Evolutionary conservation across 352 stramenopile genomes (phyloP).

Genomic region (Phytophthora crassamura): DNA sequence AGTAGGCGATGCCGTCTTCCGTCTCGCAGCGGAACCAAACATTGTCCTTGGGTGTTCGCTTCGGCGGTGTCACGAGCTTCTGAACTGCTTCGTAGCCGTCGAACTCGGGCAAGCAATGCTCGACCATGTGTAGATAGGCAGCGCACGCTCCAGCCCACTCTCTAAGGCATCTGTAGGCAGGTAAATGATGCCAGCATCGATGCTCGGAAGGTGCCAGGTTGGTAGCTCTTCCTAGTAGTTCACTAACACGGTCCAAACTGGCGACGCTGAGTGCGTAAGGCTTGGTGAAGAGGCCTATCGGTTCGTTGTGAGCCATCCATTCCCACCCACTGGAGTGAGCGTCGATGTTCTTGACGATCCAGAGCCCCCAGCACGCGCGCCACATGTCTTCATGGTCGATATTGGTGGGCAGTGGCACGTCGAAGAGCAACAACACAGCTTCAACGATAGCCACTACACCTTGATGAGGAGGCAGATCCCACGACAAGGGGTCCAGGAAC

Average conservation of each 20-base stretch:
- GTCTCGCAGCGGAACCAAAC: constrained; percentile 69
- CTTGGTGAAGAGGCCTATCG: constrained; percentile 74
- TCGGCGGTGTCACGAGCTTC: constrained; percentile 51
- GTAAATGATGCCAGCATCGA: constrained; percentile 63
- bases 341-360: constrained; percentile 85
- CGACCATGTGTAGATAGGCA: constrained; percentile 63
- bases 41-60: constrained; percentile 58
- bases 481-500: constrained; percentile 71
- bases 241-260: constrained; percentile 47
- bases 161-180: constrained; percentile 55
- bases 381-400: constrained; percentile 48
- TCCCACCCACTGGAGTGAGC: constrained; percentile 67
- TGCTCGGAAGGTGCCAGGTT: constrained; percentile 31
- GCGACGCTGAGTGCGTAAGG: constrained; percentile 56
- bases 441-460: constrained; percentile 54
- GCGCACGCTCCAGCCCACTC: constrained; percentile 58
- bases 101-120: constrained; percentile 59
- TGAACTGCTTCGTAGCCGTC: constrained; percentile 49
- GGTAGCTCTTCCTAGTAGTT: constrained; percentile 33
- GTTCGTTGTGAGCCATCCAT: constrained; percentile 70
- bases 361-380: constrained; percentile 59
- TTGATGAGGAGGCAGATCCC: constrained; percentile 56
- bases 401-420: constrained; percentile 29
- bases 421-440: constrained; percentile 68
- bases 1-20: constrained; percentile 56